phyloP scores from a whole-genome alignment of 371 early-diverging fungal species.

The Mortierella sp. region DNA sequence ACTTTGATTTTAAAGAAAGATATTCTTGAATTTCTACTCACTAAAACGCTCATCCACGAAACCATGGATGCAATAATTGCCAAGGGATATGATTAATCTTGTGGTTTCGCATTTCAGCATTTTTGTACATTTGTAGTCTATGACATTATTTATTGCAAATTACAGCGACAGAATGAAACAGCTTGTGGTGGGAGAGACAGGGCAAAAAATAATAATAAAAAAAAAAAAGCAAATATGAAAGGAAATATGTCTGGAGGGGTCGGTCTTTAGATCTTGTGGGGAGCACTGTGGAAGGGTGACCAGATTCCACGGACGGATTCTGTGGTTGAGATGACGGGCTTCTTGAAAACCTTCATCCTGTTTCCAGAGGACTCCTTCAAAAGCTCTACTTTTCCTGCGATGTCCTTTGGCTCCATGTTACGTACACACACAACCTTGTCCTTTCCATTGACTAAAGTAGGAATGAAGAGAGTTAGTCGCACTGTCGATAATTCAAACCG shows the following conservation, averaged over 20 bases:
- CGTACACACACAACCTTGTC: constrained; percentile 81
- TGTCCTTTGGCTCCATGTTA: constrained; percentile 71
- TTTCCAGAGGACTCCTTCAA: constrained; percentile 80
- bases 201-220: too few relatives aligned
- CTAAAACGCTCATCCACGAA: too few relatives aligned
- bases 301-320: constrained; percentile 90
- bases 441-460: constrained; percentile 73
- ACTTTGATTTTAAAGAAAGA: too few relatives aligned
- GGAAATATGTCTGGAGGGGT: background rate
- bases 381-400: constrained; percentile 71
- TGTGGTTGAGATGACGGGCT: constrained; percentile 83
- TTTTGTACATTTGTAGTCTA: background rate
- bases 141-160: constrained; percentile 1
- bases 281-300: constrained; percentile 86
- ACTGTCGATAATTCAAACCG: background rate
- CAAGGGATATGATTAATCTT: too few relatives aligned
- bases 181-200: background rate
- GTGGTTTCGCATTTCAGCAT: too few relatives aligned
- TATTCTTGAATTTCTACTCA: too few relatives aligned
- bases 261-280: constrained; percentile 68
- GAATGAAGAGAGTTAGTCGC: background rate
- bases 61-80: too few relatives aligned
- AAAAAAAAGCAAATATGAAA: background rate
- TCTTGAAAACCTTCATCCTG: constrained; percentile 74
- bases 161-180: background rate